Evolutionary conservation across 768 basidiomycete species (phyloP).

Genomic region (Antrodiella citrinella): DNA sequence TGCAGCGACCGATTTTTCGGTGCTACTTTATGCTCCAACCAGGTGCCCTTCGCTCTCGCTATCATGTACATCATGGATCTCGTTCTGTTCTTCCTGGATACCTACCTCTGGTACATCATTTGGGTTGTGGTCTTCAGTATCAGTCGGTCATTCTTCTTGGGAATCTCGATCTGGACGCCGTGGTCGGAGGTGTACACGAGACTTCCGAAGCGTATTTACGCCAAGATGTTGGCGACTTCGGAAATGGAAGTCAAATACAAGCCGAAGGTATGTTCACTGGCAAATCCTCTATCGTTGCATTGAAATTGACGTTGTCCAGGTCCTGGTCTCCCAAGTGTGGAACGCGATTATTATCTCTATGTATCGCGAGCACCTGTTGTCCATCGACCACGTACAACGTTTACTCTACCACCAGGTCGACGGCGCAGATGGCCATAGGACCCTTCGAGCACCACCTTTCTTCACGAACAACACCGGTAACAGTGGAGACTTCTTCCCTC

Average conservation of each 20-base stretch:
- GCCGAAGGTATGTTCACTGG: constrained; percentile 60
- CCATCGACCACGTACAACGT: constrained; percentile 97
- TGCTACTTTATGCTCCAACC: constrained; percentile 74
- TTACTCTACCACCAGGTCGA: constrained; percentile 97
- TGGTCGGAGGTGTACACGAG: constrained; percentile 98
- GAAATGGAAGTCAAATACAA: constrained; percentile 99
- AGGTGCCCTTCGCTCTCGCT: constrained; percentile 87
- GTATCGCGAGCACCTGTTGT: constrained; percentile 97
- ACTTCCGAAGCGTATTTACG: constrained; percentile 95
- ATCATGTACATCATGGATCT: constrained; percentile 99
- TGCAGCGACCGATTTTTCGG: constrained; percentile 86
- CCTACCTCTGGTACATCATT: constrained; percentile 99
- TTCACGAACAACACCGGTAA: constrained; percentile 86
- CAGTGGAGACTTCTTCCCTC: constrained; percentile 86
- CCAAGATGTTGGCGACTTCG: constrained; percentile 88
- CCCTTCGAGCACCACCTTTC: constrained; percentile 93
- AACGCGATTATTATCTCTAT: constrained; percentile 99
- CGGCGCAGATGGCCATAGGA: constrained; percentile 79
- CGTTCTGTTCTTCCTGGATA: constrained; percentile 97
- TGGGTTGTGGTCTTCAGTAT: constrained; percentile 96
- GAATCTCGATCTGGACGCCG: constrained; percentile 97
- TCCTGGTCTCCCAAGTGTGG: constrained; percentile 98
- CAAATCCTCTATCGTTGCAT: not conserved
- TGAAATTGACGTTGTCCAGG: constrained; percentile 27
- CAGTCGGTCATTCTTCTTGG: constrained; percentile 82